These are phyloP conservation scores for Lepidopterella palustris DNA, from an alignment of 495 filamentous ascomycete species.

Conservation along the genomic window DNA sequence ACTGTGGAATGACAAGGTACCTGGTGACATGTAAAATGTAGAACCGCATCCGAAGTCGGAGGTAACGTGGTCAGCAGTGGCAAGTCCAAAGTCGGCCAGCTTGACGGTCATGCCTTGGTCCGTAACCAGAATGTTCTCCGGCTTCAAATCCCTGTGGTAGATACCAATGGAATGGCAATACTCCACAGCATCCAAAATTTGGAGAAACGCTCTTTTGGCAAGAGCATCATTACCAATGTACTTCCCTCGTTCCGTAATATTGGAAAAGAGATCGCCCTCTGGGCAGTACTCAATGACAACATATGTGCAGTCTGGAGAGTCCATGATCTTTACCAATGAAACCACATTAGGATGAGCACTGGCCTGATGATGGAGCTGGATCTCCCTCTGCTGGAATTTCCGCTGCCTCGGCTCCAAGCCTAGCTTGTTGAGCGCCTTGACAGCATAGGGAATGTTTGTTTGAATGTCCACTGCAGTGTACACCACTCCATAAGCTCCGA, in stretches of 20 bases:
- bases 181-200: conserved; percentile 95
- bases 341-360: conserved; percentile 90
- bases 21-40: conserved; percentile 99
- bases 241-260: conserved; percentile 89
- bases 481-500: conserved; percentile 94
- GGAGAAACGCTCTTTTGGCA: conserved; percentile 83
- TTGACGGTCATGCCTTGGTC: conserved; percentile 84
- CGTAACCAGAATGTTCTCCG: conserved; percentile 93
- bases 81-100: conserved; percentile 94
- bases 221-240: conserved; percentile 90
- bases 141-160: conserved; percentile 96
- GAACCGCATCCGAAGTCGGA: conserved; percentile 97
- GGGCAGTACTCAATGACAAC: conserved; percentile 97
- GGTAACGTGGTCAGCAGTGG: conserved; percentile 73
- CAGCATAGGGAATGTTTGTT: conserved; percentile 77
- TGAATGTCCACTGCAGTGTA: conserved; percentile 88
- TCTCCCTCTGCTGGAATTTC: conserved; percentile 88
- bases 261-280: conserved; percentile 93
- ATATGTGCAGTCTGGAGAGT: conserved; percentile 86
- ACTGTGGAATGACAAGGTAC: conserved; percentile 48
- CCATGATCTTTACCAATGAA: conserved; percentile 89
- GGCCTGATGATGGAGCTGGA: conserved; percentile 81
- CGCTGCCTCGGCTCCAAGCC: conserved; percentile 81
- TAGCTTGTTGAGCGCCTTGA: conserved; percentile 92
- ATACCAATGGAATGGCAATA: conserved; percentile 90